Percentiles rank a stretch among this genome's conserved stretches.
These are phyloP conservation scores for Scheffersomyces spartinae DNA, from an alignment of 805 yeast genomes.

Conservation along the genomic window DNA sequence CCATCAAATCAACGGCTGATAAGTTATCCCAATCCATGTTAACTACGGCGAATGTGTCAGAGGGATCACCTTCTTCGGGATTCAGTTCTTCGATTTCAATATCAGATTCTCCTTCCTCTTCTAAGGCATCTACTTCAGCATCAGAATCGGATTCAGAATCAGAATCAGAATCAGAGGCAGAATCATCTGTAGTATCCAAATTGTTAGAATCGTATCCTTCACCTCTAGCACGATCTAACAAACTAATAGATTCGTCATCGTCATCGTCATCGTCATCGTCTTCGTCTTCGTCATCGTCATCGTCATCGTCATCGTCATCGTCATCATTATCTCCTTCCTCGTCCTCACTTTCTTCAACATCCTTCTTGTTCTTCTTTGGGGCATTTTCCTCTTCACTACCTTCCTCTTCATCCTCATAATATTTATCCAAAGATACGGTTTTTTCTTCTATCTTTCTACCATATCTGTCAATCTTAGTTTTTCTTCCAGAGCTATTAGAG, in stretches of 20 bases:
- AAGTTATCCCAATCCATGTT: conserved; percentile 97
- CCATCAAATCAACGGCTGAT: conserved; percentile 78
- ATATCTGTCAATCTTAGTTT: conserved; percentile 64
- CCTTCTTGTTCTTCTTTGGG: conserved; percentile 14
- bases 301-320: conserved; percentile 8
- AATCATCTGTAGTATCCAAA: conserved; percentile 9
- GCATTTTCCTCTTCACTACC: conserved; percentile 13
- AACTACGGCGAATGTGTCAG: conserved; percentile 76
- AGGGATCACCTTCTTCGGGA: conserved; percentile 83
- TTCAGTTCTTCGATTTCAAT: conserved; percentile 43
- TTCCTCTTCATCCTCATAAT: conserved; percentile 36
- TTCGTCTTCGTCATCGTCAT: conserved; percentile 7
- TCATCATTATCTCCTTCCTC: conserved; percentile 12
- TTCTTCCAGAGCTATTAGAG: conserved; percentile 35
- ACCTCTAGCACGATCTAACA: conserved; percentile 60
- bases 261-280: conserved; percentile 14
- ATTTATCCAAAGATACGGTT: conserved; percentile 49
- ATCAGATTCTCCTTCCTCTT: conserved; percentile 41
- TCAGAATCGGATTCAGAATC: conserved; percentile 35
- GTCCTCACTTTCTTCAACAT: conserved; percentile 12
- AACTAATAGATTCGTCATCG: conserved; percentile 10
- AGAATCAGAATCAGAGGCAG: conserved; percentile 30
- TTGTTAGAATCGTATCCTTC: conserved; percentile 35
- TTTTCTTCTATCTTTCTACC: conserved; percentile 58
- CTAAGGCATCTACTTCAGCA: conserved; percentile 29